Evolutionary conservation across 768 basidiomycete genomes (phyloP).

Genomic region (Rhodotorula paludigena): DNA sequence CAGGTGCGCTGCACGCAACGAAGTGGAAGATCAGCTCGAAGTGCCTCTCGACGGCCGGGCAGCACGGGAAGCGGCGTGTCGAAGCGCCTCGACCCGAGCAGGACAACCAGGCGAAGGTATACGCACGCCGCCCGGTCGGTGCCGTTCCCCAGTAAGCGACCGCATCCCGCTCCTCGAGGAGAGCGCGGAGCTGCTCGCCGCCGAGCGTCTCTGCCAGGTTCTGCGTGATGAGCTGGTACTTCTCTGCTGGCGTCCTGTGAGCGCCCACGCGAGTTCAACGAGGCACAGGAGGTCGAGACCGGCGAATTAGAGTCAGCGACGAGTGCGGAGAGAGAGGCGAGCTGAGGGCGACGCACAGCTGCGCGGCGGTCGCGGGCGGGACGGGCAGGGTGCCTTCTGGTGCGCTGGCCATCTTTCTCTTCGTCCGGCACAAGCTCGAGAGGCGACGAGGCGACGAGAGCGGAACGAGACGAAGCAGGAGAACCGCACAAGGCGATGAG

Average conservation of each 20-base stretch:
- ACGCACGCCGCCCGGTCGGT: slow-evolving; percentile 86
- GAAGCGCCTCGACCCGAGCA: too few relatives aligned
- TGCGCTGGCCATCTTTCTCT: slow-evolving; percentile 20
- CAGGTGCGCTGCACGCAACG: slow-evolving; percentile 68
- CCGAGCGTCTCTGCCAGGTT: slow-evolving; percentile 82
- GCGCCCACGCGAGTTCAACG: too few relatives aligned
- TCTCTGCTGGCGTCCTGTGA: slow-evolving; percentile 37
- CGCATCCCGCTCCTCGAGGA: slow-evolving; percentile 45
- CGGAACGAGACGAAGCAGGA: too few relatives aligned
- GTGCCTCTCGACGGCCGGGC: too few relatives aligned
- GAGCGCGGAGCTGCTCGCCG: slow-evolving; percentile 71
- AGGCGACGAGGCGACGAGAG: background rate
- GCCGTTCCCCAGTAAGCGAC: slow-evolving; percentile 64
- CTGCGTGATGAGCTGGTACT: slow-evolving; percentile 76
- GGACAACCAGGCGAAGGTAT: too few relatives aligned
- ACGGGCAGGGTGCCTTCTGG: slow-evolving; percentile 19
- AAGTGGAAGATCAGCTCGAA: background rate
- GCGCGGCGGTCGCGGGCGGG: background rate
- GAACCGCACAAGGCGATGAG: background rate
- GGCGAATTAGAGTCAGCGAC: slow-evolving; percentile 2
- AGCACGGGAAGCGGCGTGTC: too few relatives aligned
- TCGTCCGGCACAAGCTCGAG: too few relatives aligned
- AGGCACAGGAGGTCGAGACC: background rate
- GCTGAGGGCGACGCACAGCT: slow-evolving; percentile 18
- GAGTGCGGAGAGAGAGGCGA: background rate